Base-by-base conservation (phyloP, 2,329 filamentous ascomycete genomes). In the Trichoderma semiorbis region DNA sequence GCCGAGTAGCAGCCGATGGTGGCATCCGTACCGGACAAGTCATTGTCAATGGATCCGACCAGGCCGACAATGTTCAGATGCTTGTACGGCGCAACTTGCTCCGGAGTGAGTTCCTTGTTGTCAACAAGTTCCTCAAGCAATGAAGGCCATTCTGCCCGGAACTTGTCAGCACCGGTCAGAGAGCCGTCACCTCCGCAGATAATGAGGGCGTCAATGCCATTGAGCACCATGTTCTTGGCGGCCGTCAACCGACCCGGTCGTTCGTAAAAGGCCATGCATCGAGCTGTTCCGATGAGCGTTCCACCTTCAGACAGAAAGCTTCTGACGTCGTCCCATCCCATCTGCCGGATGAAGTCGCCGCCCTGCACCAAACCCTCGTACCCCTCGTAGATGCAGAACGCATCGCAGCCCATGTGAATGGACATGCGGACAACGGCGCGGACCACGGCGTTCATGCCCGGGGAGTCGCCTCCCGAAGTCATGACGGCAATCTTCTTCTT, bases 1-100 rank as follows among this genome's bases (percentile, higher is more conserved):
- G 96, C 96, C 57, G 95, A 97, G 84, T 97, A 98, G 81, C 93
- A 97, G 70, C 96, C 96, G 80, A 99, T 98, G 36, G 96, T 99
- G 72, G 96, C 95, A 82, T 99, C 96, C 14, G 96, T 99, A 75
- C 94, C 94, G 64, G 95, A 97, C 83, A 99, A 92, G 80, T 99
- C 96, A 80, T 99, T 99, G 86, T 99, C 96, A 79, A 99, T 99
- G 69, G 94, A 97, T 72, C 96, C 96, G 32, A 99, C 96, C 66
- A 98, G 86, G 62, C 96, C 96, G 69, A 98, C 95, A 76, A 99
- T 97, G 83, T 98, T 99, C 79, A 99, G 88, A 76, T 97, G 90
- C 78, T 88, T 88, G 86, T 94, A 97, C 2, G 93, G 92, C 60
- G 89, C 85, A 72, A 93, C 84, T 79, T 97, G 91, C 71, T 91